These are phyloP conservation scores for Erodium maritimum DNA, from an alignment of 345 rosid species.

Conservation along the genomic window DNA sequence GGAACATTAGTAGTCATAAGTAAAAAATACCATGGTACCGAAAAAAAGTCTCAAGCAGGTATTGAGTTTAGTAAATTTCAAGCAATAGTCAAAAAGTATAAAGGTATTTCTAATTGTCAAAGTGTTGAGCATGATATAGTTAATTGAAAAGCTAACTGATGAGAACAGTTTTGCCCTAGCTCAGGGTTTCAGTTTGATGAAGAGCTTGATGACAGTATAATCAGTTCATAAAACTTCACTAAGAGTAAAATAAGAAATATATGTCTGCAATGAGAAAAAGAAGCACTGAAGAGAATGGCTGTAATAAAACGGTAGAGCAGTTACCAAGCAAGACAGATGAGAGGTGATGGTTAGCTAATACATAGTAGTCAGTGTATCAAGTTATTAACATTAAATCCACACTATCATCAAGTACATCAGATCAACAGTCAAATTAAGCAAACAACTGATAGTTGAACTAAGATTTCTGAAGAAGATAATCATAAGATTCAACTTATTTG, in stretches of 20 bases:
- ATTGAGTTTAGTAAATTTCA: too few relatives aligned
- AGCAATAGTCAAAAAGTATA: too few relatives aligned
- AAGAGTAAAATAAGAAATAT: too few relatives aligned
- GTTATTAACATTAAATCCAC: neutral
- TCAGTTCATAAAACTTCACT: neutral
- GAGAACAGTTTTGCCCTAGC: neutral
- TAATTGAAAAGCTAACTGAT: neutral
- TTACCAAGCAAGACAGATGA: too few relatives aligned
- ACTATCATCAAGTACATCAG: neutral
- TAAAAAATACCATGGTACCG: neutral
- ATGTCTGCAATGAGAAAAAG: neutral
- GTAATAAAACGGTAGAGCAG: too few relatives aligned
- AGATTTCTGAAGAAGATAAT: too few relatives aligned
- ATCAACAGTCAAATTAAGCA: too few relatives aligned
- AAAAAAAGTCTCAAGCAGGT: neutral
- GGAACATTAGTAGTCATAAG: conserved; percentile 3
- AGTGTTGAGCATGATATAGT: too few relatives aligned
- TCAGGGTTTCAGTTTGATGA: neutral
- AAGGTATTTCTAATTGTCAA: too few relatives aligned
- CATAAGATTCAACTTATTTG: too few relatives aligned
- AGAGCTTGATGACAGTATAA: neutral
- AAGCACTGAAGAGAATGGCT: neutral
- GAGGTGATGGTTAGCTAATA: neutral
- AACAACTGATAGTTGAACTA: too few relatives aligned
- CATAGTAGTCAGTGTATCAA: neutral